Conservation (phyloP, 1,284 basidiomycete genomes). For the Testicularia cyperi region DNA sequence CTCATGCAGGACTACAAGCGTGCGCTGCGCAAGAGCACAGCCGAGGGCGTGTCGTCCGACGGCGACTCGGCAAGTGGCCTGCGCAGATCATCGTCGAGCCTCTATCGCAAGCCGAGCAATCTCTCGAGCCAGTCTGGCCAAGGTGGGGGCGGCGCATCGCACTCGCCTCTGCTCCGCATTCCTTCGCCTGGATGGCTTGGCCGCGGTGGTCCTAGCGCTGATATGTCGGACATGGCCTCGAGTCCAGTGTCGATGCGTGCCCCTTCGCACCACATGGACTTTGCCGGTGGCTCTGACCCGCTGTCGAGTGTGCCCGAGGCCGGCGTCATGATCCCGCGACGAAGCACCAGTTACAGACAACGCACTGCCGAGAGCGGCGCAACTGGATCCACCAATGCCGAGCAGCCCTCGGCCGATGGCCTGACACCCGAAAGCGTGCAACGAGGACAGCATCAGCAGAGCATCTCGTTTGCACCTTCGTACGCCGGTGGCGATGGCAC, state of each 20-base stretch:
- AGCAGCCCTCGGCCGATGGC: too few relatives aligned
- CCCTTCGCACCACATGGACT: too few relatives aligned
- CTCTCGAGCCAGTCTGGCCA: slow-evolving; percentile 7
- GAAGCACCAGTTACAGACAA: slow-evolving; percentile 23
- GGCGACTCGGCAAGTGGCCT: slow-evolving; percentile 4
- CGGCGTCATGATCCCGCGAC: slow-evolving; percentile 16
- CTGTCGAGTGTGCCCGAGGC: slow-evolving; percentile 19
- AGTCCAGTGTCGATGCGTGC: slow-evolving; percentile 14
- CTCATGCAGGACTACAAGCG: slow-evolving; percentile 50
- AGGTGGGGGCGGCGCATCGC: slow-evolving; percentile 8
- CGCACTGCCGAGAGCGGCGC: slow-evolving; percentile 1
- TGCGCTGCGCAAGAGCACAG: slow-evolving; percentile 16
- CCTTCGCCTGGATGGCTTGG: slow-evolving; percentile 25
- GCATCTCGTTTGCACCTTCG: too few relatives aligned
- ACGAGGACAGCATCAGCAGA: too few relatives aligned
- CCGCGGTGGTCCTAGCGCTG: slow-evolving; percentile 15
- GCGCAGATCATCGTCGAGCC: slow-evolving; percentile 14
- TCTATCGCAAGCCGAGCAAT: slow-evolving; percentile 16
- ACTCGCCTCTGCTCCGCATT: slow-evolving; percentile 17
- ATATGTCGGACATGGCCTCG: slow-evolving; percentile 5
- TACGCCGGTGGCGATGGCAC: too few relatives aligned
- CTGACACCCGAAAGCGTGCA: too few relatives aligned
- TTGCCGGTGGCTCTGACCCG: slow-evolving; percentile 19
- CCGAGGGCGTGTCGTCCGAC: slow-evolving; percentile 2
- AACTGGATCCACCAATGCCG: too few relatives aligned